A percentile compares a stretch with the other conserved stretches of the same genome.
Evolutionary conservation across 805 yeast species (phyloP).

Genomic region (Candida gorgasii): DNA sequence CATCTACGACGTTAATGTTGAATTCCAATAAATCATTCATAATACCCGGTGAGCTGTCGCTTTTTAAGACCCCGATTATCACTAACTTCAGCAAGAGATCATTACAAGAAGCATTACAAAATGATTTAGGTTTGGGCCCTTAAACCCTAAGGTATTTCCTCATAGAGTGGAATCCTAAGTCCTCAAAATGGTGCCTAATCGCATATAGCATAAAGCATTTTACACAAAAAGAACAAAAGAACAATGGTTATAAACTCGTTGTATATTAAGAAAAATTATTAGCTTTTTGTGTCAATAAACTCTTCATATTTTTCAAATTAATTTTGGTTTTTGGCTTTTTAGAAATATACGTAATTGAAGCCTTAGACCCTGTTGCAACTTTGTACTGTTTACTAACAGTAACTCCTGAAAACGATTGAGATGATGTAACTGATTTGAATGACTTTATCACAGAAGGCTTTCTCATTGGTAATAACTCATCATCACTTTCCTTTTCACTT

Average conservation of each 20-base stretch:
- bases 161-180: background rate
- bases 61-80: slow-evolving; percentile 32
- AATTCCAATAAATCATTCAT: slow-evolving; percentile 43
- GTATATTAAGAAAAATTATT: slow-evolving; percentile 4
- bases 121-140: slow-evolving; percentile 11
- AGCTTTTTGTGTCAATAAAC: background rate
- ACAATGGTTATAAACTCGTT: slow-evolving; percentile 7
- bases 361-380: slow-evolving; percentile 54
- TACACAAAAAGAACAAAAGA: background rate
- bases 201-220: no score
- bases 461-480: slow-evolving; percentile 41
- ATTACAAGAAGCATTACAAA: slow-evolving; percentile 45
- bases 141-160: background rate
- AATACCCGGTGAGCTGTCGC: slow-evolving; percentile 46
- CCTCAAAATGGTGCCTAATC: background rate
- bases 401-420: slow-evolving; percentile 50
- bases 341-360: slow-evolving; percentile 59
- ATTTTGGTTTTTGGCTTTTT: slow-evolving; percentile 24
- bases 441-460: slow-evolving; percentile 50
- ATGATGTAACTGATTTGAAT: slow-evolving; percentile 42
- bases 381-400: slow-evolving; percentile 54
- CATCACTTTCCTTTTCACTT: slow-evolving; percentile 23
- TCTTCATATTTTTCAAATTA: slow-evolving; percentile 13
- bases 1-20: slow-evolving; percentile 40
- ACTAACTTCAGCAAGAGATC: slow-evolving; percentile 50